phyloP scores from a whole-genome alignment of 2,329 filamentous ascomycete genomes.

The Ceratocystis alfenasii region DNA sequence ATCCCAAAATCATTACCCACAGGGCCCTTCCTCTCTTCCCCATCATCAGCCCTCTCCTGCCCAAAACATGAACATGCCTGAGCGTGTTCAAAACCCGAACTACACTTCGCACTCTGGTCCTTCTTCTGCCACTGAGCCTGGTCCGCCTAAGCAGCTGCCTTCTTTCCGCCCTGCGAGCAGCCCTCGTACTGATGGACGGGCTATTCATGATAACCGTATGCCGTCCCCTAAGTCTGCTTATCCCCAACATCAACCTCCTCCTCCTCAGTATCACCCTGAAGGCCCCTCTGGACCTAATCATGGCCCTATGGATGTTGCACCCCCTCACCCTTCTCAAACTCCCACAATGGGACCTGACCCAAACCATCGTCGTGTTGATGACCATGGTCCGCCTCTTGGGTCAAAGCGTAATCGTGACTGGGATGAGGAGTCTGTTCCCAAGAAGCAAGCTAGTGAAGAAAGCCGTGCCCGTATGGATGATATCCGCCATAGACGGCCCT shows the following conservation, averaged over 20 bases:
- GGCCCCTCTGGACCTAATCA: slow-evolving; percentile 31
- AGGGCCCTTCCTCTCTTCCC: slow-evolving; percentile 21
- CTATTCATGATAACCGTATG: slow-evolving; percentile 70
- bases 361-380: slow-evolving; percentile 47
- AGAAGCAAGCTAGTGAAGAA: slow-evolving; percentile 85
- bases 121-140: slow-evolving; percentile 20
- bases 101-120: slow-evolving; percentile 41
- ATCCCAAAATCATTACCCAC: slow-evolving; percentile 35
- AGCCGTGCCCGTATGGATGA: slow-evolving; percentile 78
- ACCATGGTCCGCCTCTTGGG: slow-evolving; percentile 67
- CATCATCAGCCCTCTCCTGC: slow-evolving; percentile 29
- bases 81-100: slow-evolving; percentile 47
- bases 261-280: slow-evolving; percentile 53
- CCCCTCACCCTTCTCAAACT: slow-evolving; percentile 37
- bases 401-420: slow-evolving; percentile 84
- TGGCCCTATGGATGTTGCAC: slow-evolving; percentile 53
- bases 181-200: slow-evolving; percentile 71
- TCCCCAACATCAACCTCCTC: slow-evolving; percentile 54
- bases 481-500: slow-evolving; percentile 63
- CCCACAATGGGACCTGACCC: slow-evolving; percentile 49
- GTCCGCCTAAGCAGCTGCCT: slow-evolving; percentile 32
- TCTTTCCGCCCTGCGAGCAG: slow-evolving; percentile 62
- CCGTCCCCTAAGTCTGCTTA: slow-evolving; percentile 86
- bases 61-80: slow-evolving; percentile 30
- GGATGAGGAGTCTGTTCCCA: slow-evolving; percentile 68